Percentiles rank a stretch among this genome's conserved stretches.
Conservation (phyloP, 495 filamentous ascomycete genomes). For the Chaetomium fimeti region DNA sequence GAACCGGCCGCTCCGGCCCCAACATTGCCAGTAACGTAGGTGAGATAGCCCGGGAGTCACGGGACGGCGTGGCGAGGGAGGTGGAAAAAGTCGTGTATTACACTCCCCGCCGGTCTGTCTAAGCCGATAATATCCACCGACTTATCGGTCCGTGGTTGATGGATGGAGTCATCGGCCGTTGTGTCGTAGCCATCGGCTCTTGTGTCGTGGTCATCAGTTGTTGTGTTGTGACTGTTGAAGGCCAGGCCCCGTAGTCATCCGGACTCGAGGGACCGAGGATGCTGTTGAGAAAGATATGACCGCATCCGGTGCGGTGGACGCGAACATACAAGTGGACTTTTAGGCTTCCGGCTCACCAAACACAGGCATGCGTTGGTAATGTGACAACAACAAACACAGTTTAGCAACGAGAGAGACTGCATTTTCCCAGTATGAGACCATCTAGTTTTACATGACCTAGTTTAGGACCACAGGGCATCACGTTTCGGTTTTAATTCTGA, state of each 20-base stretch:
- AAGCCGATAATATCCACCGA: background rate
- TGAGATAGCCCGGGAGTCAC: background rate
- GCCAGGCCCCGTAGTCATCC: background rate
- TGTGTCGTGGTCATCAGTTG: background rate
- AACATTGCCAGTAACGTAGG: background rate
- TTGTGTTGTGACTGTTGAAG: background rate
- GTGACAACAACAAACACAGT: background rate
- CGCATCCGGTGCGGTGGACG: background rate
- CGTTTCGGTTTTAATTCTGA: conserved; percentile 11
- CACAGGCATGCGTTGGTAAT: background rate
- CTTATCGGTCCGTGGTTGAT: background rate
- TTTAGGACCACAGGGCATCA: background rate
- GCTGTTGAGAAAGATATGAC: background rate
- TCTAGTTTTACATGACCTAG: conserved; percentile 17
- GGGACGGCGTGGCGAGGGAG: background rate
- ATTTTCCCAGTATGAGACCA: conserved; percentile 12
- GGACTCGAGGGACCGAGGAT: background rate
- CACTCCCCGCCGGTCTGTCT: too few species aligned
- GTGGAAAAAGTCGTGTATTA: too few species aligned
- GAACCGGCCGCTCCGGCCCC: too few species aligned
- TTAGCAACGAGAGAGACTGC: background rate
- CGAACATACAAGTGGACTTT: background rate
- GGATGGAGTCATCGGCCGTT: too few species aligned
- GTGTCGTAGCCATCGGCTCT: too few species aligned
- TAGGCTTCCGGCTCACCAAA: background rate